Conservation (phyloP, 805 yeast genomes). For the Lipomyces chichibuensis region DNA sequence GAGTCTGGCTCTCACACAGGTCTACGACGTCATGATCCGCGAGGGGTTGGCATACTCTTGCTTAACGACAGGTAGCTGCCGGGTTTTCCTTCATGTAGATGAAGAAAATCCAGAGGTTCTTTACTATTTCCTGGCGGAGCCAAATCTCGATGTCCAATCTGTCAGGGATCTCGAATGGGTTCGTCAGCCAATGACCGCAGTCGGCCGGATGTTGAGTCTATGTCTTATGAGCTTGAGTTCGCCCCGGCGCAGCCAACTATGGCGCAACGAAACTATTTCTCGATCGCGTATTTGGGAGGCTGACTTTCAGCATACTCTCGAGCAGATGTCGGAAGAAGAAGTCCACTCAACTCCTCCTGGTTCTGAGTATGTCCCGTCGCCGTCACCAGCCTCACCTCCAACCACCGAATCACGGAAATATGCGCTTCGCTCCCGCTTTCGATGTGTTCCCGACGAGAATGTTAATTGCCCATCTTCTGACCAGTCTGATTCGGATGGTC, state of each 20-base stretch:
- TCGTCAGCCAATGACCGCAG: background rate
- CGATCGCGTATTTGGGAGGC: too few species aligned
- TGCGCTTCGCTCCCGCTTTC: too few species aligned
- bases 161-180: too few species aligned
- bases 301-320: background rate
- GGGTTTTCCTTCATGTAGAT: background rate
- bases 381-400: too few species aligned
- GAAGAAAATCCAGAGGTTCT: background rate
- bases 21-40: background rate
- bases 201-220: background rate
- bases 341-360: background rate
- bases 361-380: too few species aligned
- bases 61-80: background rate
- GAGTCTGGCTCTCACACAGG: background rate
- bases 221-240: background rate
- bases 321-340: background rate
- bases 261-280: background rate
- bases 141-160: background rate
- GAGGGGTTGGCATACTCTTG: background rate
- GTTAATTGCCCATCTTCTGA: too few species aligned
- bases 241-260: background rate
- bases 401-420: too few species aligned
- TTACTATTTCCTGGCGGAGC: background rate
- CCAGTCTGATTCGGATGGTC: too few species aligned
- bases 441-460: too few species aligned